A percentile compares a stretch with the other conserved stretches of the same genome.
Evolutionary conservation across 805 yeast genomes (phyloP).

Genomic region (Torulaspora delbrueckii): DNA sequence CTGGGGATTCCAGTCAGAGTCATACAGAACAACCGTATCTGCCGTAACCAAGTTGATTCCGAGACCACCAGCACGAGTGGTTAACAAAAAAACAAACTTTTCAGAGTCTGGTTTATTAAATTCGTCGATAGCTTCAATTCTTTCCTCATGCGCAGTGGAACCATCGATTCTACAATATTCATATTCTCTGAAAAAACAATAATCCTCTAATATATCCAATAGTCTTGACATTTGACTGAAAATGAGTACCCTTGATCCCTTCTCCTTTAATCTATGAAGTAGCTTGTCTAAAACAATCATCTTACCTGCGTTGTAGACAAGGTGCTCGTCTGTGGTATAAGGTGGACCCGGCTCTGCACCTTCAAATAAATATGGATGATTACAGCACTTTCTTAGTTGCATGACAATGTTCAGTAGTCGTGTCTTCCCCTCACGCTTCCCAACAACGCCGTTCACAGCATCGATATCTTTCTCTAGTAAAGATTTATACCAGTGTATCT

Average conservation of each 20-base stretch:
- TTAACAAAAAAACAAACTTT: constrained; percentile 77
- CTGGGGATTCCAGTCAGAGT: constrained; percentile 97
- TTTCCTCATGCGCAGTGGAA: constrained; percentile 85
- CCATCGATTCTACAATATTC: constrained; percentile 93
- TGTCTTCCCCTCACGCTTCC: constrained; percentile 89
- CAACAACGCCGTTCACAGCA: constrained; percentile 94
- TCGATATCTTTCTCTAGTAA: constrained; percentile 88
- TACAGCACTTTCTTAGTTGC: constrained; percentile 95
- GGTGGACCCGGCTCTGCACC: constrained; percentile 99
- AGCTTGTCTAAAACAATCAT: constrained; percentile 84
- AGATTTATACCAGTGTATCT: constrained; percentile 83
- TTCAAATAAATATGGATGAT: constrained; percentile 93
- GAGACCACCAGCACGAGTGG: constrained; percentile 95
- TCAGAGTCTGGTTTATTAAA: constrained; percentile 77
- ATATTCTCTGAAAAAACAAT: constrained; percentile 77
- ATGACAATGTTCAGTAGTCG: constrained; percentile 87
- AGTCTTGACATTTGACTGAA: constrained; percentile 93
- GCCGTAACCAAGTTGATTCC: constrained; percentile 93
- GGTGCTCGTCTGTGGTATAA: constrained; percentile 89
- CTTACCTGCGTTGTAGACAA: constrained; percentile 84
- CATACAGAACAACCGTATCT: constrained; percentile 81
- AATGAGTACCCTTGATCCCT: constrained; percentile 86
- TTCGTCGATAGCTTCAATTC: constrained; percentile 88
- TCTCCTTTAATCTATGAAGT: constrained; percentile 59
- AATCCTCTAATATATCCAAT: constrained; percentile 86